Percentiles rank a stretch among this genome's conserved stretches.
phyloP scores from a whole-genome alignment of 108 stramenopile genomes.

The Seminavis robusta region DNA sequence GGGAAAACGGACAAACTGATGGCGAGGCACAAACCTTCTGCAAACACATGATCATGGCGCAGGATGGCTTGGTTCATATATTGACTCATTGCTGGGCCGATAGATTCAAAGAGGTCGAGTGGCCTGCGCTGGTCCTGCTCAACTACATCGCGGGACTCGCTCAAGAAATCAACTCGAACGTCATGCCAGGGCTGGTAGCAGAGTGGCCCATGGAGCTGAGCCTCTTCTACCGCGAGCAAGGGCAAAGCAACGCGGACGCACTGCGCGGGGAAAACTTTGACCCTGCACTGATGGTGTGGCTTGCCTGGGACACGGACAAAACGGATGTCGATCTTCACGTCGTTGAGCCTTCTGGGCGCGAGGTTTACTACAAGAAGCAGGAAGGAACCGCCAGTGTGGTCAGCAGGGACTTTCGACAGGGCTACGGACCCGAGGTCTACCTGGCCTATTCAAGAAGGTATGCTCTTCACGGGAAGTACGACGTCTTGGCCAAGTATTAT shows the following conservation, averaged over 20 bases:
- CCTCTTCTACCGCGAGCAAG: no score
- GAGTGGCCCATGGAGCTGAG: no score
- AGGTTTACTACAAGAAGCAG: background rate
- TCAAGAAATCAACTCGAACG: background rate
- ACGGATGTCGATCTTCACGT: conserved; percentile 3
- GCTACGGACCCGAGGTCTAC: conserved; percentile 1
- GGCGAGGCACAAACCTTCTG: background rate
- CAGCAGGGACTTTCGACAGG: background rate
- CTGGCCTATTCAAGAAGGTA: background rate
- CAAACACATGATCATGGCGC: background rate
- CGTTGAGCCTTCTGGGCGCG: background rate
- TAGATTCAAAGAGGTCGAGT: background rate
- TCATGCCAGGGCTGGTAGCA: background rate
- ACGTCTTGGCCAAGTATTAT: background rate
- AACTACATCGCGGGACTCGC: background rate
- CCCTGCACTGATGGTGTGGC: background rate
- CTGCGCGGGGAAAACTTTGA: no score
- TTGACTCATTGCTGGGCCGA: background rate
- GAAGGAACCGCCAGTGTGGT: background rate
- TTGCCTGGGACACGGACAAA: background rate
- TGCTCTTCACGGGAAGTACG: background rate
- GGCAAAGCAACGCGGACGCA: no score
- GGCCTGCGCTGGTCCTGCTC: background rate
- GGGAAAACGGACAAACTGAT: no score
- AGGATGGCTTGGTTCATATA: background rate